Evolutionary conservation across 176 grass and related monocot genomes (phyloP).

Genomic region (Dendrocalamus sinicus): DNA sequence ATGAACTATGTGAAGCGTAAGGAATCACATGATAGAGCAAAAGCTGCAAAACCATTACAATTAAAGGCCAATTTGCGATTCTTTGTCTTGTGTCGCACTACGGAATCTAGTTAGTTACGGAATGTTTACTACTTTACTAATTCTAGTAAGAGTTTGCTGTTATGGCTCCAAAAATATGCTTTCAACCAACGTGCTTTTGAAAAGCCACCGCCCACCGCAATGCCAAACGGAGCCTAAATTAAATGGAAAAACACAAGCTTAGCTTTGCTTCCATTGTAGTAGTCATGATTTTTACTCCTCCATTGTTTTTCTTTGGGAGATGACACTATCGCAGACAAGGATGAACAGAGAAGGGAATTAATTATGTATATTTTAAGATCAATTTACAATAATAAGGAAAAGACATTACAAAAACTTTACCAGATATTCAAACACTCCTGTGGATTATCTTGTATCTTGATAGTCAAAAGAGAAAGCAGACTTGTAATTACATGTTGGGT

Average conservation of each 20-base stretch:
- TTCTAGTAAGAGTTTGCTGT: not conserved
- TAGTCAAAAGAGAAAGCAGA: not conserved
- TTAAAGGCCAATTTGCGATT: not conserved
- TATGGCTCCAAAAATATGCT: not conserved
- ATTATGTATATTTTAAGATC: not conserved
- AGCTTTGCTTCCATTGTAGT: not conserved
- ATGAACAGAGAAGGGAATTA: not conserved
- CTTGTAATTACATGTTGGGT: conserved; percentile 20
- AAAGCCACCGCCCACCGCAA: not conserved
- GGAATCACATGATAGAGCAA: not conserved
- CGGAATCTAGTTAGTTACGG: not conserved
- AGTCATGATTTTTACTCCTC: not conserved
- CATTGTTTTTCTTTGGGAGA: not conserved
- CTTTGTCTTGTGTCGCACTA: not conserved
- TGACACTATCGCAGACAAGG: not conserved
- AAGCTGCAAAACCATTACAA: not conserved
- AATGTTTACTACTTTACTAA: not conserved
- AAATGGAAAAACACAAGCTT: not conserved
- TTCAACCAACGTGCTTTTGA: not conserved
- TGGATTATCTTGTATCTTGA: not conserved
- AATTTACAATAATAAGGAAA: conserved; percentile 21
- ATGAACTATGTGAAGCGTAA: not conserved
- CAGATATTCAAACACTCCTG: not conserved
- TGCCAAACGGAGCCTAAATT: not conserved
- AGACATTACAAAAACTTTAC: not conserved